Evolutionary conservation across 345 rosid species (phyloP), one percentile per base, ranked within the genome.

Genomic region (Litchi chinensis): DNA sequence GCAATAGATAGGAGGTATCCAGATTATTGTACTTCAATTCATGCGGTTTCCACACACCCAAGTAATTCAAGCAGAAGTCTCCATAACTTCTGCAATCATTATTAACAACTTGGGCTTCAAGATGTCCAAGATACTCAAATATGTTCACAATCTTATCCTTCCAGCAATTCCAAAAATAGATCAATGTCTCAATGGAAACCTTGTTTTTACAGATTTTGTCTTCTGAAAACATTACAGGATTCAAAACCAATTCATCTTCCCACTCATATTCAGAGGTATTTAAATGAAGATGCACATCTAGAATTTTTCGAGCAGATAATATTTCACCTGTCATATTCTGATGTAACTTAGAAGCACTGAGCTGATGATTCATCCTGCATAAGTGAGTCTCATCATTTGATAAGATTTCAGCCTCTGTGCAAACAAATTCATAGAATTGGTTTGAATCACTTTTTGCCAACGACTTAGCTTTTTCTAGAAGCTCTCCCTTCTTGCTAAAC

Each of bases 61-160:
- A 73, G 80, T 87, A 89, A 64, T 83, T 80, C 75, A 89, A 63
- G 75, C 89, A 87, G 78, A 89, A 89, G 18, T 85, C 83, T 48
- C 70, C 86, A 54, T 66, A 81, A 0, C 44, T 65, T 46, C 62
- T 63, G 1, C 32, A 59, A 8, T 72, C 85, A 62, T 8, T 60
- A 22, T 2, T 22, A 72, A 40, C 57, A 21, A 5, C 40, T 10
- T 19, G n/a, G 10, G 5, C 75, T 63, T 73, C 78, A 76, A 75
- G 60, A 67, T 12, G 44, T 37, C 28, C 70, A 56, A 71, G 81
- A 76, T 22, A 75, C 48, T 79, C 44, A 4, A 86, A 64, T 60
- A 86, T 78, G 40, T 73, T 69, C 16, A 79, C 39, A 63, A 88
- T 64, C 41, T 37, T 73, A 19, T 86, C 85, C 79, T 76, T 82